Conservation (phyloP, 768 basidiomycete genomes). For the Rhizopogon vesiculosus region DNA sequence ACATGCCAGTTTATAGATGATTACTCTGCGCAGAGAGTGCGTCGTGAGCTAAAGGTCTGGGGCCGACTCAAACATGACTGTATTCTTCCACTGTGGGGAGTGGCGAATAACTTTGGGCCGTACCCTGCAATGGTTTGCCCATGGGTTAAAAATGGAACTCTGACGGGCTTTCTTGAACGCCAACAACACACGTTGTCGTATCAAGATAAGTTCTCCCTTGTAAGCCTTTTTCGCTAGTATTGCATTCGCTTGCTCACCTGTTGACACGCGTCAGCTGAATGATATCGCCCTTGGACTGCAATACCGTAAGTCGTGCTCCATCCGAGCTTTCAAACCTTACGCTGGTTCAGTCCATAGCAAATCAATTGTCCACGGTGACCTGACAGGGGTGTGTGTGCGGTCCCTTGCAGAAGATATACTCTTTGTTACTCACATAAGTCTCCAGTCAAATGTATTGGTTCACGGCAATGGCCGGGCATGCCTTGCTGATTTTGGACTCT, state of each 20-base stretch:
- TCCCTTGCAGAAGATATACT: not conserved
- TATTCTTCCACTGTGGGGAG: slow-evolving; percentile 14
- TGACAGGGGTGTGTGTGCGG: slow-evolving; percentile 1
- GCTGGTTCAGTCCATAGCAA: not conserved
- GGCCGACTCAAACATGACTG: slow-evolving; percentile 13
- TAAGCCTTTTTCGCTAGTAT: not conserved
- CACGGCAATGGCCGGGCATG: slow-evolving; percentile 15
- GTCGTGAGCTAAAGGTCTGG: slow-evolving; percentile 19
- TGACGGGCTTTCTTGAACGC: slow-evolving; percentile 9
- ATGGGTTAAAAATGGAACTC: slow-evolving; percentile 10
- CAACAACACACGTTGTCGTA: slow-evolving; percentile 1
- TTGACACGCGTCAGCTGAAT: no score
- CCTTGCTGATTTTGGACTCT: slow-evolving; percentile 13
- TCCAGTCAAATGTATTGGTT: slow-evolving; percentile 22
- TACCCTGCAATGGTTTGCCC: slow-evolving; percentile 17
- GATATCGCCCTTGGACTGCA: no score
- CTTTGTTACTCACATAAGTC: not conserved
- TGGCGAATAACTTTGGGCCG: slow-evolving; percentile 13
- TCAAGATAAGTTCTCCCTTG: slow-evolving; percentile 10
- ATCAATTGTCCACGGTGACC: slow-evolving; percentile 1
- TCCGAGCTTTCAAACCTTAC: not conserved
- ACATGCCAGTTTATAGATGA: not conserved
- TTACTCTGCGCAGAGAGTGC: slow-evolving; percentile 6
- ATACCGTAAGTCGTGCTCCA: no score
- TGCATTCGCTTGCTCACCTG: no score